phyloP scores from a whole-genome alignment of 2,329 filamentous ascomycete species.

The Ciborinia camelliae region DNA sequence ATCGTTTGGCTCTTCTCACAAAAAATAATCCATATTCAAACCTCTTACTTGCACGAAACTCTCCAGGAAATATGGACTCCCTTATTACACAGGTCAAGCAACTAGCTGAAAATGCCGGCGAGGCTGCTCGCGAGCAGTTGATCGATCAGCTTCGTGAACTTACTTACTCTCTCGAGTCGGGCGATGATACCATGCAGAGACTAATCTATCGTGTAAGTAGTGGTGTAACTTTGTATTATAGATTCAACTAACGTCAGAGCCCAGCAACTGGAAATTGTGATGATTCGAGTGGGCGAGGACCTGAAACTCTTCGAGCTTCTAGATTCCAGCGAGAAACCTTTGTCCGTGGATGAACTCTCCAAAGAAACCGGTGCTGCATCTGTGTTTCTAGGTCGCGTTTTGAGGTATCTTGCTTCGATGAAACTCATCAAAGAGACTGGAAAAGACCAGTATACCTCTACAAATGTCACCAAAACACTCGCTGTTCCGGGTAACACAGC shows the following conservation, averaged over 20 bases:
- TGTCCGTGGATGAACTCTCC: not conserved
- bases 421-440: not conserved
- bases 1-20: not conserved
- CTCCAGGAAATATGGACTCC: not conserved
- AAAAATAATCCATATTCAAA: not conserved
- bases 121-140: not conserved
- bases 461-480: not conserved
- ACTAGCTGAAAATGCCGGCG: not conserved
- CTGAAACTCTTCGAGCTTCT: not conserved
- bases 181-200: not conserved
- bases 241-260: not conserved
- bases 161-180: not conserved
- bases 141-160: not conserved
- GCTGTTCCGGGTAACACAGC: not conserved
- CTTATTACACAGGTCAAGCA: not conserved
- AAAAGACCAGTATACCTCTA: slow-evolving; percentile 2
- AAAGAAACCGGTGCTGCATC: not conserved
- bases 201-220: not conserved
- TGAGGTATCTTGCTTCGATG: slow-evolving; percentile 5
- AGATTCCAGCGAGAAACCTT: not conserved
- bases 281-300: not conserved
- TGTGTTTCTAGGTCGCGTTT: not conserved
- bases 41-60: not conserved
- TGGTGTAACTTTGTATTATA: not conserved
- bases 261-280: slow-evolving; percentile 1